Evolutionary conservation across 495 filamentous ascomycete species (phyloP).

Genomic region (Penicillium daleae): DNA sequence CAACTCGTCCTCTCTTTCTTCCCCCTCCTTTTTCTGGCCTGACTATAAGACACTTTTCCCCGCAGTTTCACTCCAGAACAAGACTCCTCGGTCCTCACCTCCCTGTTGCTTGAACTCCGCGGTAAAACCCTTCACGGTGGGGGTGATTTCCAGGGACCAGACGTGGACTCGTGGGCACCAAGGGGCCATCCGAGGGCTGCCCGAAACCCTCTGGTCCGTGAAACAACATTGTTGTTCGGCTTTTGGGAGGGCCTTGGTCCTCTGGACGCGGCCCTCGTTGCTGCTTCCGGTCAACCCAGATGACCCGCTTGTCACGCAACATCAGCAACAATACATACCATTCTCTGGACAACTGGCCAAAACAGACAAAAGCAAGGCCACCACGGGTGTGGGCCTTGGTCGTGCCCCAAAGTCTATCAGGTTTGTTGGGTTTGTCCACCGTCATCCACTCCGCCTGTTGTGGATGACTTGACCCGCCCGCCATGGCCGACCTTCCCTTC

Average conservation of each 20-base stretch:
- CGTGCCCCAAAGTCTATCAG: no score
- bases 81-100: not conserved
- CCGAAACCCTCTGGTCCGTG: not conserved
- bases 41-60: not conserved
- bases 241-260: not conserved
- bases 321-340: slow-evolving; percentile 14
- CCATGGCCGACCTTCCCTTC: slow-evolving; percentile 52
- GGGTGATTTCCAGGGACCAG: not conserved
- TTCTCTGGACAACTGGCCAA: not conserved
- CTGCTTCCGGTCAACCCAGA: slow-evolving; percentile 32
- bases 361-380: not conserved
- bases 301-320: slow-evolving; percentile 33
- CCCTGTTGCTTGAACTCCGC: not conserved
- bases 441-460: slow-evolving; percentile 8
- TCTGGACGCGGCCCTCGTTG: slow-evolving; percentile 12
- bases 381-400: not conserved
- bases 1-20: not conserved
- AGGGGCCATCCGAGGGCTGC: not conserved
- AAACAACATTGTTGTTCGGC: slow-evolving; percentile 3
- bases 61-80: not conserved
- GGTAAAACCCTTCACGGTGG: not conserved
- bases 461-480: slow-evolving; percentile 28
- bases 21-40: not conserved
- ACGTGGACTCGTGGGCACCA: not conserved
- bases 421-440: slow-evolving; percentile 5